These are phyloP conservation scores for Arabis alpina DNA, from an alignment of 345 rosid genomes.

Conservation along the genomic window DNA sequence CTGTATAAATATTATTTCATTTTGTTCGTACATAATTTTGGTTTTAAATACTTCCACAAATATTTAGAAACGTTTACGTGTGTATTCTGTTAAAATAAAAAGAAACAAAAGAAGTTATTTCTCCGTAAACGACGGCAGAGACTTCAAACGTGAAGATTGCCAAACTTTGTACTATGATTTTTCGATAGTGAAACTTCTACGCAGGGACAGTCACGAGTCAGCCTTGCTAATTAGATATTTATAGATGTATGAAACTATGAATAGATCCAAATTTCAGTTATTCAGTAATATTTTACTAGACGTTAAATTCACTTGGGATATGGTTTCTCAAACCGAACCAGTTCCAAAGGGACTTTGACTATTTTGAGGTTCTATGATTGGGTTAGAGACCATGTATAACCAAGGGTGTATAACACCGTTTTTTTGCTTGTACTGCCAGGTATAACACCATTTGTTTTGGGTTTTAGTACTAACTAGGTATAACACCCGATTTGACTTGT, in stretches of 20 bases:
- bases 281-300: background rate
- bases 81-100: no score
- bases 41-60: no score
- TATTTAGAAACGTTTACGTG: no score
- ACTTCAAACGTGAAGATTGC: conserved; percentile 3
- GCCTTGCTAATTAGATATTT: conserved; percentile 11
- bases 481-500: no score
- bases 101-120: no score
- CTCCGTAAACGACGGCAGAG: conserved; percentile 18
- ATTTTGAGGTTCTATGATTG: background rate
- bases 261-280: conserved; percentile 22
- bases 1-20: no score
- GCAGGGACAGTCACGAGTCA: conserved; percentile 23
- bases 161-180: background rate
- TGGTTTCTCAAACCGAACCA: conserved; percentile 15
- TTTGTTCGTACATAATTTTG: no score
- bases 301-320: conserved; percentile 3
- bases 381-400: no score
- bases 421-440: no score
- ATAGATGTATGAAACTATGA: background rate
- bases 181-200: conserved; percentile 3
- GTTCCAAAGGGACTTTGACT: conserved; percentile 9
- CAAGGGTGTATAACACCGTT: no score
- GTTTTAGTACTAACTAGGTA: no score
- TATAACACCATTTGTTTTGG: no score